Evolutionary conservation across 1,284 basidiomycete species (phyloP).

Genomic region (Marasmius sp.): DNA sequence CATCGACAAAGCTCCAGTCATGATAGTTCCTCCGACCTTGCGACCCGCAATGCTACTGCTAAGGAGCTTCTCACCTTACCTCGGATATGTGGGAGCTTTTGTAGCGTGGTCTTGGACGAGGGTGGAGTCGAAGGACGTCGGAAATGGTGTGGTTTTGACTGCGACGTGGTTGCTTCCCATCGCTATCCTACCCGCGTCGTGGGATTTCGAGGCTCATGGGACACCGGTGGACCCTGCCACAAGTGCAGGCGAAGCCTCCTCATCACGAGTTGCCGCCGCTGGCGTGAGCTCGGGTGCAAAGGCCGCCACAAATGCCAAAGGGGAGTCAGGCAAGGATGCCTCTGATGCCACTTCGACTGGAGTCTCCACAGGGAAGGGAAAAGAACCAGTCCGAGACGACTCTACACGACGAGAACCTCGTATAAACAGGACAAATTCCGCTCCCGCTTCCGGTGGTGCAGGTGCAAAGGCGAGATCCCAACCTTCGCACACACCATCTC

Average conservation of each 20-base stretch:
- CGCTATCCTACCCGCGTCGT: slow-evolving; percentile 67
- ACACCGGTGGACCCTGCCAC: slow-evolving; percentile 5
- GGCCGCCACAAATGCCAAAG: too few species aligned
- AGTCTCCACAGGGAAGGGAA: too few species aligned
- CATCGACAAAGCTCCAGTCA: slow-evolving; percentile 59
- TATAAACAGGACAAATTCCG: too few species aligned
- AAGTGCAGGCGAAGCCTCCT: background rate
- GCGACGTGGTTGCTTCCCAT: slow-evolving; percentile 81
- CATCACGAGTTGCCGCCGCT: background rate
- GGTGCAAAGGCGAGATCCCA: too few species aligned
- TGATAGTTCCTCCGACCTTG: slow-evolving; percentile 59
- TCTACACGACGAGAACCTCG: too few species aligned
- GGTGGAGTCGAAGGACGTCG: slow-evolving; percentile 67
- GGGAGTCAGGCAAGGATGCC: too few species aligned
- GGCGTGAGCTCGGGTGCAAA: background rate
- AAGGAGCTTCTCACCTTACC: slow-evolving; percentile 62
- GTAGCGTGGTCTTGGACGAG: slow-evolving; percentile 79
- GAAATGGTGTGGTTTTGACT: slow-evolving; percentile 65
- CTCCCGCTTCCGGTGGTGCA: too few species aligned
- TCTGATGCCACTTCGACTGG: too few species aligned
- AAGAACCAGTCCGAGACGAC: too few species aligned
- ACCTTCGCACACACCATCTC: too few species aligned
- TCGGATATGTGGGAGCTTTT: slow-evolving; percentile 72
- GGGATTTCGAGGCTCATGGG: slow-evolving; percentile 39
- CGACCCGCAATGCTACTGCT: slow-evolving; percentile 55